Conservation (phyloP, 2,329 filamentous ascomycete genomes). For the Botryotinia convoluta region DNA sequence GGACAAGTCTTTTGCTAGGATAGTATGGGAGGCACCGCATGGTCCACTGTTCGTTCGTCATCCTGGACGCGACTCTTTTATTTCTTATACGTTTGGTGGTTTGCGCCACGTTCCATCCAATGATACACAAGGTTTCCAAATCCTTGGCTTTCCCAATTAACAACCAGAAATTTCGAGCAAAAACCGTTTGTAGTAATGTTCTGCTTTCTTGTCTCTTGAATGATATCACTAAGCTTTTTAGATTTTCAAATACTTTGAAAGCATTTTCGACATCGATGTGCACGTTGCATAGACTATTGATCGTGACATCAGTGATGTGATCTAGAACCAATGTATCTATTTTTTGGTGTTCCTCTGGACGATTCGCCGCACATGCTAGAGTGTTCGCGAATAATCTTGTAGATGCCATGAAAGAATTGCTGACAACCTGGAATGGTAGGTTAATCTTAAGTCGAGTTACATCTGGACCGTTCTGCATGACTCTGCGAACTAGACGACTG, state of each 20-base stretch:
- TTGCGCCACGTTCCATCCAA: slow-evolving; percentile 40
- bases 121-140: slow-evolving; percentile 49
- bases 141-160: slow-evolving; percentile 46
- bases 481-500: slow-evolving; percentile 41
- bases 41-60: slow-evolving; percentile 26
- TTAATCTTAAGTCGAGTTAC: slow-evolving; percentile 49
- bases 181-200: slow-evolving; percentile 39
- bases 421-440: slow-evolving; percentile 52
- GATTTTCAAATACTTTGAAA: slow-evolving; percentile 42
- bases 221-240: slow-evolving; percentile 48
- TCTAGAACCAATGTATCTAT: slow-evolving; percentile 50
- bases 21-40: slow-evolving; percentile 37
- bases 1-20: slow-evolving; percentile 18
- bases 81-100: slow-evolving; percentile 28
- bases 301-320: slow-evolving; percentile 48
- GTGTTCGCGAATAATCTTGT: slow-evolving; percentile 54
- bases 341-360: slow-evolving; percentile 45
- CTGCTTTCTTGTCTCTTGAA: slow-evolving; percentile 46
- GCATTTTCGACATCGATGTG: slow-evolving; percentile 51
- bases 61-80: slow-evolving; percentile 14
- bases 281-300: slow-evolving; percentile 51
- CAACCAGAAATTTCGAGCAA: slow-evolving; percentile 50
- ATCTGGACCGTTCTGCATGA: slow-evolving; percentile 47
- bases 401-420: slow-evolving; percentile 45
- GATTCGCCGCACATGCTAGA: slow-evolving; percentile 47